These are phyloP conservation scores for Metschnikowia sp. DNA, from an alignment of 805 yeast species.

Conservation along the genomic window DNA sequence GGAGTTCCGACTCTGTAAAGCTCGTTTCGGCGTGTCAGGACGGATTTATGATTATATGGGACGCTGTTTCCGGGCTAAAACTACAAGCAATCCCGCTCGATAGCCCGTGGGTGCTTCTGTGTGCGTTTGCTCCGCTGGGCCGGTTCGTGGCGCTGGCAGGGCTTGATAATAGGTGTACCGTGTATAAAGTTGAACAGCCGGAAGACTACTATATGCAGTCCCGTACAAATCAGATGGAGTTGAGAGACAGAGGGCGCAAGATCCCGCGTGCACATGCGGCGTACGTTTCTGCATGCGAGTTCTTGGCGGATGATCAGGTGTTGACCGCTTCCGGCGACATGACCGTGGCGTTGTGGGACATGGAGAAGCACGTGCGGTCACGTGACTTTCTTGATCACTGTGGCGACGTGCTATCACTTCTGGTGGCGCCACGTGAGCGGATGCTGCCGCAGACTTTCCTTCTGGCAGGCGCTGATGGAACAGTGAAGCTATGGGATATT, in stretches of 20 bases:
- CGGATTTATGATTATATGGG: conserved; percentile 84
- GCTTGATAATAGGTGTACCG: conserved; percentile 71
- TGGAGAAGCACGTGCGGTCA: conserved; percentile 51
- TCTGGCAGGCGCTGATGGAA: conserved; percentile 68
- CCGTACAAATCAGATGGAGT: conserved; percentile 10
- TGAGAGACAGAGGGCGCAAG: conserved; percentile 8
- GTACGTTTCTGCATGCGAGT: conserved; percentile 72
- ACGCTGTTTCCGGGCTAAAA: conserved; percentile 67
- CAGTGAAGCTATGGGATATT: conserved; percentile 62
- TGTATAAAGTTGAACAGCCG: conserved; percentile 43
- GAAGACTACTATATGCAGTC: neutral
- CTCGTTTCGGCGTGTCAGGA: conserved; percentile 80
- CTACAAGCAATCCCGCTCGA: conserved; percentile 67
- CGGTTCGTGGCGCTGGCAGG: conserved; percentile 77
- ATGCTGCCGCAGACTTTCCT: conserved; percentile 36
- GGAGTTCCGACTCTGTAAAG: conserved; percentile 62
- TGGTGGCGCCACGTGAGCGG: conserved; percentile 12
- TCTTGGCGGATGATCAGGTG: conserved; percentile 52
- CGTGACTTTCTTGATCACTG: conserved; percentile 62
- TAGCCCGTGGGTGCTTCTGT: conserved; percentile 74
- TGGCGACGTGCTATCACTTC: conserved; percentile 63
- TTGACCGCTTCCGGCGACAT: conserved; percentile 80
- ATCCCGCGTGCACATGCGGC: conserved; percentile 66
- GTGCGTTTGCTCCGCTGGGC: conserved; percentile 69
- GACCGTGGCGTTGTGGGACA: conserved; percentile 79